Conservation (phyloP, 805 yeast species). For the Ogataea naganishii region DNA sequence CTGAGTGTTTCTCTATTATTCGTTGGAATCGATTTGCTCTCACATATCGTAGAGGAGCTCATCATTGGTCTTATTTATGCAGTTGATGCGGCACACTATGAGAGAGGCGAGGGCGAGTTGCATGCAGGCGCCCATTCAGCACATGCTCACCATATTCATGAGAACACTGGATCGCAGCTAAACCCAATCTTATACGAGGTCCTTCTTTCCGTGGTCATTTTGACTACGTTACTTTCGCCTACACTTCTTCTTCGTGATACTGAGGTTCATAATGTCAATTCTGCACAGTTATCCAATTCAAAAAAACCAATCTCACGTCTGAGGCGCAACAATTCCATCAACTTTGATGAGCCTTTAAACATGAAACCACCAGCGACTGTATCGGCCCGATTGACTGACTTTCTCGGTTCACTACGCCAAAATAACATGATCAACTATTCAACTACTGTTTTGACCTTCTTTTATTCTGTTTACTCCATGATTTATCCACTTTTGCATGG, state of each 20-base stretch:
- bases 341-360: slow-evolving; percentile 15
- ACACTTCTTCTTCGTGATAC: slow-evolving; percentile 13
- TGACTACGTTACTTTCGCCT: slow-evolving; percentile 26
- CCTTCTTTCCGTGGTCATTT: slow-evolving; percentile 15
- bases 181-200: slow-evolving; percentile 21
- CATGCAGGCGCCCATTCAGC: slow-evolving; percentile 9
- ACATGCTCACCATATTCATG: slow-evolving; percentile 22
- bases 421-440: slow-evolving; percentile 24
- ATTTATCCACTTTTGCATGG: slow-evolving; percentile 17
- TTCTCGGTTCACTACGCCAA: no score
- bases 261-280: not conserved
- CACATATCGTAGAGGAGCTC: slow-evolving; percentile 79
- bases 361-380: not conserved
- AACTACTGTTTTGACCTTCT: slow-evolving; percentile 35
- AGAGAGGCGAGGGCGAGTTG: no score
- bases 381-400: slow-evolving; percentile 1
- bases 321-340: slow-evolving; percentile 18
- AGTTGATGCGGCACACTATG: slow-evolving; percentile 9
- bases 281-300: no score
- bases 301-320: slow-evolving; percentile 6
- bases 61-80: slow-evolving; percentile 35
- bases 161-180: slow-evolving; percentile 11
- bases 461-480: slow-evolving; percentile 21
- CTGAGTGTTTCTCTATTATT: slow-evolving; percentile 75
- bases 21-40: slow-evolving; percentile 83